These are phyloP conservation scores for Salinomyces thailandicus DNA, from an alignment of 2,329 filamentous ascomycete genomes.

Conservation along the genomic window DNA sequence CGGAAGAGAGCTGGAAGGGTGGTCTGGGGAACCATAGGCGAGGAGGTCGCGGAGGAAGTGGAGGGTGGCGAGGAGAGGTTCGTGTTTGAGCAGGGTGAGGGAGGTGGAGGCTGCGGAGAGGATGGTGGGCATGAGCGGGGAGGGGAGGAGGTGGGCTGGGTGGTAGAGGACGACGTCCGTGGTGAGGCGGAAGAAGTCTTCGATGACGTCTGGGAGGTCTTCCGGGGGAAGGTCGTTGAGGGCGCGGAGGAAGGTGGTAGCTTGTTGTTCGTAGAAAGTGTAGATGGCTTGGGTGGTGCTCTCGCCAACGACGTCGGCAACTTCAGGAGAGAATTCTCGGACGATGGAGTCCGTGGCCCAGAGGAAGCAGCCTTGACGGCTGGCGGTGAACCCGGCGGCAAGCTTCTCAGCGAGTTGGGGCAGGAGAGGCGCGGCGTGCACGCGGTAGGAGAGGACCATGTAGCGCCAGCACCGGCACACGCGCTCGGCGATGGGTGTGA, in stretches of 20 bases:
- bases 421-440: conserved; percentile 74
- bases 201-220: conserved; percentile 77
- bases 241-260: conserved; percentile 76
- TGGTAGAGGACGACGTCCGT: conserved; percentile 91
- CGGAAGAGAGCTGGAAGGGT: conserved; percentile 32
- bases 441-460: conserved; percentile 93
- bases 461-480: conserved; percentile 93
- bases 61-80: conserved; percentile 80
- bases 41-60: conserved; percentile 89
- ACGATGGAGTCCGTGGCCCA: conserved; percentile 95
- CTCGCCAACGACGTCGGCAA: conserved; percentile 71
- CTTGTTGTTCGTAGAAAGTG: conserved; percentile 88
- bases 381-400: conserved; percentile 71
- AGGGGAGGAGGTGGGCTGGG: conserved; percentile 70
- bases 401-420: conserved; percentile 81
- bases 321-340: conserved; percentile 78
- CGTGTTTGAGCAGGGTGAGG: conserved; percentile 78
- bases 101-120: conserved; percentile 81
- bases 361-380: conserved; percentile 91
- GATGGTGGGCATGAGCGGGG: conserved; percentile 67
- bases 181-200: conserved; percentile 90
- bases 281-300: conserved; percentile 82
- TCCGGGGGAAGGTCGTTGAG: conserved; percentile 72
- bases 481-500: conserved; percentile 81
- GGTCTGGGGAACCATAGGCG: conserved; percentile 71